Conservation (phyloP, 2,329 filamentous ascomycete species). For the Aschersonia sp. region DNA sequence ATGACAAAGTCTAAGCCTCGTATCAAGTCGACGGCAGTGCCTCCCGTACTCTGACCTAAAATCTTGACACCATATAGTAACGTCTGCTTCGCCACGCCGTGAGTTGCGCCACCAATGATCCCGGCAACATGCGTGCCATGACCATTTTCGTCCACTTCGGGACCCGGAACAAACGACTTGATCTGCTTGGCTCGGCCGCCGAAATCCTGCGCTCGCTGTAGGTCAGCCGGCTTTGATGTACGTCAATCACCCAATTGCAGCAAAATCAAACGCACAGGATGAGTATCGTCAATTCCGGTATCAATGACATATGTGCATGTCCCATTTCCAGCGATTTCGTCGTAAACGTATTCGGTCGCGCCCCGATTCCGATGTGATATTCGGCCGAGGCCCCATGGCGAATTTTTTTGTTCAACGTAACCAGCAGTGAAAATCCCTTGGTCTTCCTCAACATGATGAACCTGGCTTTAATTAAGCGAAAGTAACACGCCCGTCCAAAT, state of each 20-base stretch:
- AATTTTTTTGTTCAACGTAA: neutral
- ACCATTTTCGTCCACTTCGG: slow-evolving; percentile 11
- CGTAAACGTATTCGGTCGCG: slow-evolving; percentile 8
- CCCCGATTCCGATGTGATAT: slow-evolving; percentile 8
- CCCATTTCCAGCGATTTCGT: slow-evolving; percentile 8
- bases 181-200: slow-evolving; percentile 8
- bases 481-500: neutral
- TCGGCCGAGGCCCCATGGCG: slow-evolving; percentile 9
- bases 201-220: slow-evolving; percentile 5
- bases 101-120: slow-evolving; percentile 8
- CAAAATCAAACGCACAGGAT: slow-evolving; percentile 11
- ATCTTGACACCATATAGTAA: slow-evolving; percentile 24
- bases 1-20: slow-evolving; percentile 16
- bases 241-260: neutral
- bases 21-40: slow-evolving; percentile 8
- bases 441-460: neutral
- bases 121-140: slow-evolving; percentile 6
- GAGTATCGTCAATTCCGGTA: slow-evolving; percentile 10
- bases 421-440: neutral
- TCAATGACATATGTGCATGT: slow-evolving; percentile 13
- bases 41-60: neutral
- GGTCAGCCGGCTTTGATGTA: neutral
- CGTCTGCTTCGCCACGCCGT: slow-evolving; percentile 20
- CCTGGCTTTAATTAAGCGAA: neutral
- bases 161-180: slow-evolving; percentile 4